A percentile compares a stretch with the other conserved stretches of the same genome.
phyloP scores from a whole-genome alignment of 2,329 filamentous ascomycete genomes.

The Pseudogymnoascus sp. region DNA sequence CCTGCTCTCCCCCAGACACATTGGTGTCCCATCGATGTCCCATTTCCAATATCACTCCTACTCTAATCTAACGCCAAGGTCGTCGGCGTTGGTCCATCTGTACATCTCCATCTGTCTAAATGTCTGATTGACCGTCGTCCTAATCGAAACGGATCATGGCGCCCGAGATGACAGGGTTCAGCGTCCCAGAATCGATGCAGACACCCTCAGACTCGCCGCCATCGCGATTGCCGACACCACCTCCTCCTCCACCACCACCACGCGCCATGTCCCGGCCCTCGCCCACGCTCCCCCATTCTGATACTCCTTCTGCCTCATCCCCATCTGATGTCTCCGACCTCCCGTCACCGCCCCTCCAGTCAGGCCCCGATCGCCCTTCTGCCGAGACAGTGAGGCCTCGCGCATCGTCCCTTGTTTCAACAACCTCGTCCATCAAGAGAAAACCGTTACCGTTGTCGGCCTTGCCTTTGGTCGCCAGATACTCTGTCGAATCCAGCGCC shows the following conservation, averaged over 20 bases:
- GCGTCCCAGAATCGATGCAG: neutral
- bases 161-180: conserved; percentile 1
- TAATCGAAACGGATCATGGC: conserved; percentile 8
- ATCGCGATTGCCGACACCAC: neutral
- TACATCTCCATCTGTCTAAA: conserved; percentile 4
- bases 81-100: neutral
- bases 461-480: conserved; percentile 42
- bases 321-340: conserved; percentile 21
- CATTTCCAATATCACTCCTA: neutral
- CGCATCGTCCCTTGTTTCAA: conserved; percentile 11
- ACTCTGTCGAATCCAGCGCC: conserved; percentile 30
- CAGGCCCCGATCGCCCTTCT: conserved; percentile 3
- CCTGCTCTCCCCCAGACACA: neutral
- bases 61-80: neutral
- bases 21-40: neutral
- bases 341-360: conserved; percentile 13
- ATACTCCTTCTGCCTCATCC: conserved; percentile 25
- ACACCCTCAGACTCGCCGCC: neutral
- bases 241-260: neutral
- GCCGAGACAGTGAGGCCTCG: conserved; percentile 1
- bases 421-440: conserved; percentile 38
- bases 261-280: neutral
- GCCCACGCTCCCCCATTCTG: conserved; percentile 17
- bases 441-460: conserved; percentile 53
- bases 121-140: neutral